These are phyloP conservation scores for Bidens hawaiensis DNA, from an alignment of 140 eudicot species.

Conservation along the genomic window DNA sequence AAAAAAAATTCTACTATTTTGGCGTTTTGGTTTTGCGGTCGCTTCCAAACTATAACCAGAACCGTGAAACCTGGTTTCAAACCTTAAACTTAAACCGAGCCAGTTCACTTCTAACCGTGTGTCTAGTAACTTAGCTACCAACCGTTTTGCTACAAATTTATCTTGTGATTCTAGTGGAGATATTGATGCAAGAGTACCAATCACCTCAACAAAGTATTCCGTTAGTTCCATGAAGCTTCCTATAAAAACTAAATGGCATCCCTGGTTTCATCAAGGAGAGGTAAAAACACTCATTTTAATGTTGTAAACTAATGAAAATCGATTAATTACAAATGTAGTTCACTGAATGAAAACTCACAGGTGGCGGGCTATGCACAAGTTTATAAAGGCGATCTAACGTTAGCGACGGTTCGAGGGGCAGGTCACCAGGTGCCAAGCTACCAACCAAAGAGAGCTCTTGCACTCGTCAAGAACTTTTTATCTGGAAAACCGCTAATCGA, in stretches of 20 bases:
- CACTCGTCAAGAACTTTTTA: slow-evolving; percentile 54
- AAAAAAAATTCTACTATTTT: no score
- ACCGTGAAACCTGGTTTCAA: no score
- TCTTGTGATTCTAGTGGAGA: slow-evolving; percentile 58
- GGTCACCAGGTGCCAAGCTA: slow-evolving; percentile 93
- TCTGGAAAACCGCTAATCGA: slow-evolving; percentile 44
- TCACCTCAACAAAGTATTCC: slow-evolving; percentile 67
- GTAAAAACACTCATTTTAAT: slow-evolving; percentile 20
- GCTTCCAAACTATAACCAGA: no score
- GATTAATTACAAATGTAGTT: not conserved
- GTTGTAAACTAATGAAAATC: not conserved
- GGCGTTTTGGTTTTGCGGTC: no score
- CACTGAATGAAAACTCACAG: slow-evolving; percentile 18
- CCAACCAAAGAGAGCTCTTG: slow-evolving; percentile 80
- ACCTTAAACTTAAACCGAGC: no score
- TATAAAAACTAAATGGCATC: slow-evolving; percentile 55
- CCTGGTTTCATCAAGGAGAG: slow-evolving; percentile 60
- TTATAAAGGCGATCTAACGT: slow-evolving; percentile 62
- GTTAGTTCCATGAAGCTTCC: slow-evolving; percentile 48
- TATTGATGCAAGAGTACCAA: slow-evolving; percentile 67
- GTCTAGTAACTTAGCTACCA: not conserved
- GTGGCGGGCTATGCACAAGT: slow-evolving; percentile 73
- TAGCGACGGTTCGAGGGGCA: slow-evolving; percentile 85
- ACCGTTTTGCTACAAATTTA: not conserved
- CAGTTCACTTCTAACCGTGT: no score